These are phyloP conservation scores for Phytopythium kandeliae DNA, from an alignment of 352 stramenopile genomes.

Conservation along the genomic window DNA sequence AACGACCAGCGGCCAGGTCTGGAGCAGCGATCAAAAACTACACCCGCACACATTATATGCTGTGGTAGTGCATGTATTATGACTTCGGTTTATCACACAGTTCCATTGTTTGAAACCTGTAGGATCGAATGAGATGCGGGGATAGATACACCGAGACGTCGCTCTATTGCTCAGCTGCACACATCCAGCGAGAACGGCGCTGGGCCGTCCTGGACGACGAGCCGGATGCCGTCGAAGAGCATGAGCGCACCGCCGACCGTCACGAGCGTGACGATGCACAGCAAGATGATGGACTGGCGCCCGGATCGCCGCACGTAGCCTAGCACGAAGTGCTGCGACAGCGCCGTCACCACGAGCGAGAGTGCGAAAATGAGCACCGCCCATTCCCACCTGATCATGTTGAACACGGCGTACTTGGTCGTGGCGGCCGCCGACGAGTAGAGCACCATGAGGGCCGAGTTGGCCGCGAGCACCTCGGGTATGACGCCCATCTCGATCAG, in stretches of 20 bases:
- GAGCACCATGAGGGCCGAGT: slow-evolving; percentile 34
- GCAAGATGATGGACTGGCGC: slow-evolving; percentile 47
- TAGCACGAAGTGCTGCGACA: slow-evolving; percentile 41
- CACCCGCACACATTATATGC: too few species aligned
- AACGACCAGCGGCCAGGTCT: too few species aligned
- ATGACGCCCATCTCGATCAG: slow-evolving; percentile 27
- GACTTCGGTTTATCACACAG: too few species aligned
- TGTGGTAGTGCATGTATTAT: too few species aligned
- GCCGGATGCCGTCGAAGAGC: slow-evolving; percentile 43
- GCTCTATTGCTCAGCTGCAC: slow-evolving; percentile 29
- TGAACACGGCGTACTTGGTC: slow-evolving; percentile 52
- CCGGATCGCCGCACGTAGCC: slow-evolving; percentile 44
- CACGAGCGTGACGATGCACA: slow-evolving; percentile 45
- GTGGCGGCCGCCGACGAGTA: slow-evolving; percentile 48
- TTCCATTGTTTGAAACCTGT: too few species aligned
- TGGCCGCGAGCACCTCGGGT: slow-evolving; percentile 32
- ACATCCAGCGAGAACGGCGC: slow-evolving; percentile 31
- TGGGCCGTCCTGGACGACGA: slow-evolving; percentile 30
- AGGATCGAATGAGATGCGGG: too few species aligned
- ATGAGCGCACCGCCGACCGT: slow-evolving; percentile 39
- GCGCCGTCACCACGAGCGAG: slow-evolving; percentile 36
- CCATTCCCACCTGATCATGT: slow-evolving; percentile 54
- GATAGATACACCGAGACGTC: too few species aligned
- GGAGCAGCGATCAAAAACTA: too few species aligned
- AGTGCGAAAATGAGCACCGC: slow-evolving; percentile 24